A percentile compares a stretch with the other conserved stretches of the same genome.
Conservation (phyloP, 331 rosid genomes). For the Acacia pycnantha region DNA sequence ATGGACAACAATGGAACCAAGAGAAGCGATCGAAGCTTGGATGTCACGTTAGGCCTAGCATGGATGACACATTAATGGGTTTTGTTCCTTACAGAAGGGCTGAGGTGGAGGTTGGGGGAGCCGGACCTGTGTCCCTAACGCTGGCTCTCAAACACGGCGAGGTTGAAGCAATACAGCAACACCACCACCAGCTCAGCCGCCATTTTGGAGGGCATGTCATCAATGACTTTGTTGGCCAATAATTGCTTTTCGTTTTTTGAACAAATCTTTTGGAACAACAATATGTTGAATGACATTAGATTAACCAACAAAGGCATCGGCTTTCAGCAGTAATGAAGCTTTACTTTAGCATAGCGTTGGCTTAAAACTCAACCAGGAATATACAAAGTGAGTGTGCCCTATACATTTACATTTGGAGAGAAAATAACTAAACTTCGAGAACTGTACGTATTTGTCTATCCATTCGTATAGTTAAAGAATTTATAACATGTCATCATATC, state of each 20-base stretch:
- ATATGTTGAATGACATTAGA: background rate
- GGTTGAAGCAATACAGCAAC: conserved; percentile 55
- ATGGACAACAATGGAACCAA: conserved; percentile 40
- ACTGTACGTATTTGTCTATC: background rate
- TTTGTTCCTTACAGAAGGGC: conserved; percentile 58
- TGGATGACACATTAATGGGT: conserved; percentile 58
- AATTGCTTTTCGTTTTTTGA: background rate
- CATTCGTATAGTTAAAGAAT: background rate
- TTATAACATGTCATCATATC: background rate
- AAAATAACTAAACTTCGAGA: background rate
- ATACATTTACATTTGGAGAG: too few relatives aligned
- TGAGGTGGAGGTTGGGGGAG: conserved; percentile 54
- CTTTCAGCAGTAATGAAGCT: background rate
- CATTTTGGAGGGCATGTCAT: conserved; percentile 62
- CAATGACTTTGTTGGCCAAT: conserved; percentile 34
- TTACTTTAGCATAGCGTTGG: too few relatives aligned
- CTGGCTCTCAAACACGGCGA: conserved; percentile 72
- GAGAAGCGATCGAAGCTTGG: conserved; percentile 65
- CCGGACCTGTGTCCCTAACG: conserved; percentile 73
- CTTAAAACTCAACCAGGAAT: too few relatives aligned
- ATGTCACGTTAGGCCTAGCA: conserved; percentile 41
- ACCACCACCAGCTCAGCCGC: conserved; percentile 30
- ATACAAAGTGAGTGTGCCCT: too few relatives aligned
- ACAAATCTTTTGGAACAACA: background rate
- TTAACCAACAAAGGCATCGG: background rate